A percentile compares a stretch with the other conserved stretches of the same genome.
Evolutionary conservation across 805 yeast genomes (phyloP).

Genomic region (Ogataea wickerhamii): DNA sequence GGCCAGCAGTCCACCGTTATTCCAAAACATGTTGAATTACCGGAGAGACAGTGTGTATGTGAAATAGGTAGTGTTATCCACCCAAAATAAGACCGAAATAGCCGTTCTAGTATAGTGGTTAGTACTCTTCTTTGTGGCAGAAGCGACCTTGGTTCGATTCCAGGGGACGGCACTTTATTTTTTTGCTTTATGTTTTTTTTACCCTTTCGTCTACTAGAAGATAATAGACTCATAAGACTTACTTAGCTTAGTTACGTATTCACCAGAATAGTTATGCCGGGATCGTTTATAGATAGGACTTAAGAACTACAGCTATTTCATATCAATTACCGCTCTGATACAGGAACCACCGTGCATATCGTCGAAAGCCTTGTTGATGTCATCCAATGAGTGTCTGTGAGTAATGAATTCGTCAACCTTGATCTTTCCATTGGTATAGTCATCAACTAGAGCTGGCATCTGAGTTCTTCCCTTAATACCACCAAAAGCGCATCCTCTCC

Average conservation of each 20-base stretch:
- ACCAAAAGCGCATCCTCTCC: constrained; percentile 99
- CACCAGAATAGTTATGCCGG: no score
- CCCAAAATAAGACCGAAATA: no score
- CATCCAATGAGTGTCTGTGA: constrained; percentile 72
- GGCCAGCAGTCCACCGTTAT: no score
- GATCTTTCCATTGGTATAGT: constrained; percentile 73
- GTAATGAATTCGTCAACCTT: constrained; percentile 95
- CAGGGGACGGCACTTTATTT: constrained; percentile 3
- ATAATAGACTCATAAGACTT: no score
- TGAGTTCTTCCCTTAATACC: constrained; percentile 98
- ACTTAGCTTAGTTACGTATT: no score
- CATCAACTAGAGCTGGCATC: constrained; percentile 85
- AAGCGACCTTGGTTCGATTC: constrained; percentile 6
- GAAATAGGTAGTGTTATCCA: no score
- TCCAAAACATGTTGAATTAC: no score
- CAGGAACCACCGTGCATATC: constrained; percentile 94
- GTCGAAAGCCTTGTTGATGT: constrained; percentile 86
- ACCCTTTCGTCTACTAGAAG: no score
- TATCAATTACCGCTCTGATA: constrained; percentile 75
- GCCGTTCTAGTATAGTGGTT: constrained; percentile 5
- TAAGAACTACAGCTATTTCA: constrained; percentile 24
- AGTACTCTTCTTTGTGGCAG: constrained; percentile 5
- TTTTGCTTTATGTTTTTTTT: background rate
- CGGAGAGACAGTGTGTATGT: no score
- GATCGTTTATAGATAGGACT: no score